Base-by-base conservation (phyloP, 1,284 basidiomycete species). In the Malassezia japonica region DNA sequence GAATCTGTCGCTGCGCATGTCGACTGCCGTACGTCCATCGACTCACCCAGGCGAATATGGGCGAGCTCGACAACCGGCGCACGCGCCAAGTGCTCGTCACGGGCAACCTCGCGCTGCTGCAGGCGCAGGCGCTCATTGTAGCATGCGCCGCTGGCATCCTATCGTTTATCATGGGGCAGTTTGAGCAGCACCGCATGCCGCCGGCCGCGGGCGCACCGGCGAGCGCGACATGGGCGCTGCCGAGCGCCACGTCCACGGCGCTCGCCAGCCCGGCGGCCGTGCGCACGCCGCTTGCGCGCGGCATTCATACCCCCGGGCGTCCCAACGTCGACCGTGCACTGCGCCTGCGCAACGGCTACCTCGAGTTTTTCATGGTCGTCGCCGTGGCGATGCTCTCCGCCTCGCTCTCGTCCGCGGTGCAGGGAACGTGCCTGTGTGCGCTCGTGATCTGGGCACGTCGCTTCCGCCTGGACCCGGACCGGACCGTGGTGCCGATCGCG, bases 401-500 rank as follows among this genome's bases (percentile, higher is more conserved):
- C 0, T 85, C 84, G 41, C 69, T 89, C 20, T 87, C 85, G 13
- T 83, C 84, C 50, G 75, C 86, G 2, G 68, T 90, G 2, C 79
- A 96, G 1, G 92, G 92, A 2, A 85, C 84, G 1, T 94, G 96
- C 74, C 94, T 96, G 88, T 89, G 85, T 66, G 77, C 78, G 6
- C 79, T 95, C 20, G 82, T 96, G 33, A 79, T 96, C 18, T 56
- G 86, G 2, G 89, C 88, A 69, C 77, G 87, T 40, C 80, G 78
- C 63, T 80, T 80, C 47, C 81, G 83, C 3, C 79, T 84, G 34
- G 85, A 98, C 74, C 92, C 91, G 48, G 90, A 95, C 70, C 96
- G 96, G 72, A 92, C 96, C 59, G 87, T 90, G 3, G 87, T 91
- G 0, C 89, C 92, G 0, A 78, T 96, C 5, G 92, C 92, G 0